These are phyloP conservation scores for Cladosporium velox DNA, from an alignment of 2,329 filamentous ascomycete genomes.

Conservation along the genomic window DNA sequence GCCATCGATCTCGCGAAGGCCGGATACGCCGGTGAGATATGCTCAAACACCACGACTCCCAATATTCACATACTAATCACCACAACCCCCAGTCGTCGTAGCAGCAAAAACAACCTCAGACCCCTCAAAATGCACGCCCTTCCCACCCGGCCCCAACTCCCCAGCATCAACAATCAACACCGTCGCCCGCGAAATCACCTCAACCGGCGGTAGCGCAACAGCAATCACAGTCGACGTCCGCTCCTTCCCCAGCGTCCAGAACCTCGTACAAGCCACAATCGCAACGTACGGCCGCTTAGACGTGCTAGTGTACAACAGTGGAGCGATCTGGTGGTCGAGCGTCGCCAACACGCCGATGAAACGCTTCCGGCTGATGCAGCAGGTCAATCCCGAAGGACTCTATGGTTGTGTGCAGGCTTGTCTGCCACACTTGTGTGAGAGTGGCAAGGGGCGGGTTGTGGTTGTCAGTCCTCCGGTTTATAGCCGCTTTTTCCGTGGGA, in stretches of 20 bases:
- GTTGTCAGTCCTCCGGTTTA: constrained; percentile 86
- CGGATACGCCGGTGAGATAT: constrained; percentile 64
- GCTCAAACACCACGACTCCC: background rate
- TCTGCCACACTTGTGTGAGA: constrained; percentile 64
- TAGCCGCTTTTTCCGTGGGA: constrained; percentile 79
- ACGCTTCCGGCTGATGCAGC: constrained; percentile 65
- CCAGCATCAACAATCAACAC: constrained; percentile 75
- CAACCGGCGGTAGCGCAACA: constrained; percentile 63
- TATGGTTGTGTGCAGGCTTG: constrained; percentile 69
- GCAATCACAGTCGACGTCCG: constrained; percentile 72
- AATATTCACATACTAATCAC: background rate
- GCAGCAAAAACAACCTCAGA: constrained; percentile 74
- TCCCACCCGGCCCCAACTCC: constrained; percentile 78
- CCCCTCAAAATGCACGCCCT: constrained; percentile 56
- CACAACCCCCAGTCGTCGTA: constrained; percentile 62
- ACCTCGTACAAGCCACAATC: constrained; percentile 58
- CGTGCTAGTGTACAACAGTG: constrained; percentile 78
- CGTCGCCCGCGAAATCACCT: constrained; percentile 71
- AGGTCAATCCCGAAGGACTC: constrained; percentile 72
- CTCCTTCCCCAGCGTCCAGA: constrained; percentile 60
- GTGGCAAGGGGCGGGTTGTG: constrained; percentile 62
- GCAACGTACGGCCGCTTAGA: constrained; percentile 66
- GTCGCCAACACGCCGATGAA: constrained; percentile 66
- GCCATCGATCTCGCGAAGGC: constrained; percentile 73
- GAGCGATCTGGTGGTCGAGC: constrained; percentile 73